A percentile compares a stretch with the other conserved stretches of the same genome.
Conservation (phyloP, 768 basidiomycete genomes). For the Tricholoma flavovirens region DNA sequence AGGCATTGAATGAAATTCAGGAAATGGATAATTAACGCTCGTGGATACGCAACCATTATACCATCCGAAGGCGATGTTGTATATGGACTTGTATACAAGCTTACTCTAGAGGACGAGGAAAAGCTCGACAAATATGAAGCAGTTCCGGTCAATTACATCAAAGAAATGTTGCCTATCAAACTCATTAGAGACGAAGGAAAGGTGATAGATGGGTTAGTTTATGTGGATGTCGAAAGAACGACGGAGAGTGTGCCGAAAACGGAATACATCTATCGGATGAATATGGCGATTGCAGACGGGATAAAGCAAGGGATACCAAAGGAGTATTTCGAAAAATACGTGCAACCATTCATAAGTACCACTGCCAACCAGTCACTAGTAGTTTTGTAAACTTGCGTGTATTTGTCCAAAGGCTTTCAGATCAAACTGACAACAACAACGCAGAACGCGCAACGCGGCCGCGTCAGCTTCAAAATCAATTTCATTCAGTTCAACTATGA, state of each 20-base stretch:
- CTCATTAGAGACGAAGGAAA: conserved; percentile 8
- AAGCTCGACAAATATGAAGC: conserved; percentile 39
- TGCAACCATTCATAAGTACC: conserved; percentile 41
- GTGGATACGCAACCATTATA: conserved; percentile 41
- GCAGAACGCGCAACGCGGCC: conserved; percentile 34
- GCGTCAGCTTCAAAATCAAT: conserved; percentile 33
- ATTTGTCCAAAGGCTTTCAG: background rate
- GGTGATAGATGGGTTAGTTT: conserved; percentile 29
- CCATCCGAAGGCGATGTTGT: conserved; percentile 36
- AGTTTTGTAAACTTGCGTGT: background rate
- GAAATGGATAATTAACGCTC: conserved; percentile 42
- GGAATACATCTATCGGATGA: conserved; percentile 44
- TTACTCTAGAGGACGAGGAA: conserved; percentile 35
- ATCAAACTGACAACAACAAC: conserved; percentile 30
- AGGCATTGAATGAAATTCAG: conserved; percentile 19
- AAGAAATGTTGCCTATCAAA: conserved; percentile 26
- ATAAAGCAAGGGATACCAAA: conserved; percentile 31
- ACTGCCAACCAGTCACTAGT: too few species aligned
- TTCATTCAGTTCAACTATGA: conserved; percentile 47
- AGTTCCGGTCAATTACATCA: conserved; percentile 32
- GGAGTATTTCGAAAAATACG: conserved; percentile 38
- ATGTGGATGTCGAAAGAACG: conserved; percentile 32
- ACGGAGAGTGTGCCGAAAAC: conserved; percentile 26
- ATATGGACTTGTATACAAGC: conserved; percentile 37
- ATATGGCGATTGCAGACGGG: conserved; percentile 39